These are phyloP conservation scores for Silene latifolia DNA, from an alignment of 148 eudicot species.

Conservation along the genomic window DNA sequence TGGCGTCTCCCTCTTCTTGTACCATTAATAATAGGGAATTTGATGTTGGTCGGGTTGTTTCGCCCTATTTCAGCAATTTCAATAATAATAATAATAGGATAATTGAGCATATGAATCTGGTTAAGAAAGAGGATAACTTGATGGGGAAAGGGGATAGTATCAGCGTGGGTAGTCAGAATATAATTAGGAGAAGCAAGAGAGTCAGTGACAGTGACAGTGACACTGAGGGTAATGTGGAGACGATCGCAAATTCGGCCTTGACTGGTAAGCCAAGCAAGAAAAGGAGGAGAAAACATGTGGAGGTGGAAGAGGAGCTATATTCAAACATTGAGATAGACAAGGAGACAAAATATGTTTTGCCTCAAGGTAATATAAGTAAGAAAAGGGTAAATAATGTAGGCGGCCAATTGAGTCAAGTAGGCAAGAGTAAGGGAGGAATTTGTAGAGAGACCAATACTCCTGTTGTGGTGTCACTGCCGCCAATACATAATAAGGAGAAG, in stretches of 20 bases:
- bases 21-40: not conserved
- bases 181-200: not conserved
- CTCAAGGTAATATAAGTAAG: conserved; percentile 5
- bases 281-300: not conserved
- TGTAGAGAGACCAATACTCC: not conserved
- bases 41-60: conserved; percentile 2
- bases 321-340: not conserved
- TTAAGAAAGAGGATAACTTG: not conserved
- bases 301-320: not conserved
- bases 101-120: conserved; percentile 2
- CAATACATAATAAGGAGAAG: not conserved
- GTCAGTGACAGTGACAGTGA: not conserved
- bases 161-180: not conserved
- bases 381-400: not conserved
- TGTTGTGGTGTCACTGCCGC: too few species aligned
- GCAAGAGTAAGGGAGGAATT: not conserved
- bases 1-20: not conserved
- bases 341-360: not conserved
- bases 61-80: not conserved
- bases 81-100: not conserved
- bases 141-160: not conserved
- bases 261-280: conserved; percentile 1
- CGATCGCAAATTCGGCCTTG: not conserved
- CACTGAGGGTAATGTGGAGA: not conserved
- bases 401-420: not conserved